Evolutionary conservation across 2,329 filamentous ascomycete genomes (phyloP).

Genomic region (Ophiostoma tasmaniense): DNA sequence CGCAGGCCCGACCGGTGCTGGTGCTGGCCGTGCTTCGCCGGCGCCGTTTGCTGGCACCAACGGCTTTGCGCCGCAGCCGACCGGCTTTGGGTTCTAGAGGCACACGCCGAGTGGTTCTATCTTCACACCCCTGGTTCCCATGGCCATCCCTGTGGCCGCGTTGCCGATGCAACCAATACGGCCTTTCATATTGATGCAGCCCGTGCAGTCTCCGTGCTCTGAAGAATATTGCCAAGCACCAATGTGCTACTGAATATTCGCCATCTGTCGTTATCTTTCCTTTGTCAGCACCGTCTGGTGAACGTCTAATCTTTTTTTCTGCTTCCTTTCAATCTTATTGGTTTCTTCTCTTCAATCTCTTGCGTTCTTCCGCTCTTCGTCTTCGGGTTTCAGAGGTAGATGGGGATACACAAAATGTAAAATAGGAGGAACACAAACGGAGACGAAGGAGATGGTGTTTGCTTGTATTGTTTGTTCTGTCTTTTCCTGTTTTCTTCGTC

Average conservation of each 20-base stretch:
- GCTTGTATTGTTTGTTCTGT: neutral
- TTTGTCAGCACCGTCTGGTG: neutral
- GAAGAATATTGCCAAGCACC: neutral
- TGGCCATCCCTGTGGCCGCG: neutral
- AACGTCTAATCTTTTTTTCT: constrained; percentile 12
- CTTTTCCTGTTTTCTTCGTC: neutral
- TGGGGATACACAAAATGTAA: constrained; percentile 10
- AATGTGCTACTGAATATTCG: neutral
- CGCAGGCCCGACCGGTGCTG: constrained; percentile 54
- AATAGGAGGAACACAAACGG: neutral
- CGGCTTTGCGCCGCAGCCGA: constrained; percentile 81
- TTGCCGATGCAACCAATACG: too few species aligned
- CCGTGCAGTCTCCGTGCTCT: neutral
- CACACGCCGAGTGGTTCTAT: neutral
- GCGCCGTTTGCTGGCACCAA: constrained; percentile 72
- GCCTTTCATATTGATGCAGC: neutral
- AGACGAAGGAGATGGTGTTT: constrained; percentile 3
- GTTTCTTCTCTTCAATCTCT: neutral
- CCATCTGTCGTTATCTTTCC: neutral
- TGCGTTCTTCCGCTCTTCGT: neutral
- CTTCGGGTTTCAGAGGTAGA: neutral
- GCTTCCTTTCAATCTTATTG: constrained; percentile 11
- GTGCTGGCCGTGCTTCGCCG: constrained; percentile 46
- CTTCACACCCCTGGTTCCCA: neutral
- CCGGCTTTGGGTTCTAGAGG: constrained; percentile 58